Evolutionary conservation across 805 yeast species (phyloP).

Genomic region (Candida multigemmis): DNA sequence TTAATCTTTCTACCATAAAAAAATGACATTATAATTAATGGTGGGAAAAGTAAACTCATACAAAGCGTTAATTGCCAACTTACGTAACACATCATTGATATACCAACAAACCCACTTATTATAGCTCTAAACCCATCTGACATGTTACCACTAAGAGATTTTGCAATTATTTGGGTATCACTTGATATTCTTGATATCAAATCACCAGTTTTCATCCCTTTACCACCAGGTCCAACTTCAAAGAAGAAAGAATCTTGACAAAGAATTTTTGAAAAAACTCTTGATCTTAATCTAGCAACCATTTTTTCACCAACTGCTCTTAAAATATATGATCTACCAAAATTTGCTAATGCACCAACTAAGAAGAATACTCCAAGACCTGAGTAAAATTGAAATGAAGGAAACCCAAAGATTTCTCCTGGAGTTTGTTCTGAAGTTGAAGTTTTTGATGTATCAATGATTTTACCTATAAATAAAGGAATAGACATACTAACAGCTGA

Average conservation of each 20-base stretch:
- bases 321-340: slow-evolving; percentile 68
- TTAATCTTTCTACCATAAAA: slow-evolving; percentile 78
- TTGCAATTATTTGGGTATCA: slow-evolving; percentile 82
- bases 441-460: slow-evolving; percentile 60
- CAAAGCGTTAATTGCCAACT: slow-evolving; percentile 75
- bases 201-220: slow-evolving; percentile 72
- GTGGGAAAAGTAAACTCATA: slow-evolving; percentile 77
- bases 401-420: slow-evolving; percentile 40
- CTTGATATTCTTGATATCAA: slow-evolving; percentile 79
- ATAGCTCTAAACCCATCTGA: slow-evolving; percentile 87
- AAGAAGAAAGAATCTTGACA: slow-evolving; percentile 85
- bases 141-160: slow-evolving; percentile 78
- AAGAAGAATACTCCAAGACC: slow-evolving; percentile 56
- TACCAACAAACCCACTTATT: slow-evolving; percentile 77
- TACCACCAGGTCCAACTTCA: slow-evolving; percentile 55
- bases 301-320: slow-evolving; percentile 79
- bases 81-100: slow-evolving; percentile 86
- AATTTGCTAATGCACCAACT: slow-evolving; percentile 71
- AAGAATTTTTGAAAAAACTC: slow-evolving; percentile 67
- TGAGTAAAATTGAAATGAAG: slow-evolving; percentile 54
- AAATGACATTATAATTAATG: slow-evolving; percentile 68
- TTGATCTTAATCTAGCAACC: slow-evolving; percentile 74
- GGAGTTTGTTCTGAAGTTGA: slow-evolving; percentile 7
- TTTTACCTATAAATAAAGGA: slow-evolving; percentile 79
- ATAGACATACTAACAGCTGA: slow-evolving; percentile 75